These are phyloP conservation scores for Poa annua DNA, from an alignment of 176 grass and related monocot genomes.

Conservation along the genomic window DNA sequence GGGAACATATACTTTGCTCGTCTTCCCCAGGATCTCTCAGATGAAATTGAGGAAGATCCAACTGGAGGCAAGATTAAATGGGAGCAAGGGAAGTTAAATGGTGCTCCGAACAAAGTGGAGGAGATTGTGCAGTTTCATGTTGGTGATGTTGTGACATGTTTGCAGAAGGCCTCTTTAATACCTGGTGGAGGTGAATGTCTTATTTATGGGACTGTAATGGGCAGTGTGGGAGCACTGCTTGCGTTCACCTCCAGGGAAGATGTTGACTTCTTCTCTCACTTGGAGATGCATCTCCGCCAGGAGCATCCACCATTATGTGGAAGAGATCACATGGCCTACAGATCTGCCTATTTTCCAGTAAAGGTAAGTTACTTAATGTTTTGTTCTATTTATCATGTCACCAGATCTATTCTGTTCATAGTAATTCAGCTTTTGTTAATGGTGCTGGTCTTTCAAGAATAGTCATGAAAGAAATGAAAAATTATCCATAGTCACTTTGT, in stretches of 20 bases:
- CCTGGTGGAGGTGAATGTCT: slow-evolving; percentile 93
- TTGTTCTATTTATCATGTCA: background rate
- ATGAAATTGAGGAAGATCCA: slow-evolving; percentile 99
- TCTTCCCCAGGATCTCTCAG: slow-evolving; percentile 90
- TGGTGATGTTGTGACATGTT: slow-evolving; percentile 93
- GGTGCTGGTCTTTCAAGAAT: background rate
- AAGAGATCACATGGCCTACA: slow-evolving; percentile 96
- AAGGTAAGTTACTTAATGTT: slow-evolving; percentile 63
- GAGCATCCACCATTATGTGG: slow-evolving; percentile 97
- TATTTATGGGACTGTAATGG: slow-evolving; percentile 97
- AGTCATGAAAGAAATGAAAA: background rate
- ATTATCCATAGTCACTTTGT: background rate
- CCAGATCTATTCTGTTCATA: slow-evolving; percentile 5
- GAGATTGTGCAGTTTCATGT: slow-evolving; percentile 99
- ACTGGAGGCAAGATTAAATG: slow-evolving; percentile 98
- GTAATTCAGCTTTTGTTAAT: slow-evolving; percentile 11
- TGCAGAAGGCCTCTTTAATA: slow-evolving; percentile 96
- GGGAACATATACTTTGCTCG: slow-evolving; percentile 97
- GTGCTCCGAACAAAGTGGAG: slow-evolving; percentile 96
- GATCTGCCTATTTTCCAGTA: slow-evolving; percentile 97
- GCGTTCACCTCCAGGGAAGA: slow-evolving; percentile 96
- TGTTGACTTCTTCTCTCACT: slow-evolving; percentile 98
- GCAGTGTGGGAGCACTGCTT: slow-evolving; percentile 88
- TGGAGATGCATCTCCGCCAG: slow-evolving; percentile 99
- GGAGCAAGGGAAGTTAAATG: slow-evolving; percentile 96